phyloP scores from a whole-genome alignment of 257 asterid genomes.

The Fraxinus quadrangulata region DNA sequence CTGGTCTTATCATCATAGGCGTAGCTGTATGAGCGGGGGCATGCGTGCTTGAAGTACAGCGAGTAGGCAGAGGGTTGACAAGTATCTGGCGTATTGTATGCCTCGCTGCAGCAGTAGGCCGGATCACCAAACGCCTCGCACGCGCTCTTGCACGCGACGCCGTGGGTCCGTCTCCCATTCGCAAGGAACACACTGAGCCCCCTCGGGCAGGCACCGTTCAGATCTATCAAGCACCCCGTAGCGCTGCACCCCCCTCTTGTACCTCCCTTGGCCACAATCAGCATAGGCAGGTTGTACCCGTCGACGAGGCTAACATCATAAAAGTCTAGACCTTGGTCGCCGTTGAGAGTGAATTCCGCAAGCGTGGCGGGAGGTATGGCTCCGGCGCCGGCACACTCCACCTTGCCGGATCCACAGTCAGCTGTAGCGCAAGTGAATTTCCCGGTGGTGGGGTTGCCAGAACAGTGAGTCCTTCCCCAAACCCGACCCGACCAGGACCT shows the following conservation, averaged over 20 bases:
- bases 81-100: slow-evolving; percentile 81
- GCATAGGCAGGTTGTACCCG: slow-evolving; percentile 91
- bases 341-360: slow-evolving; percentile 89
- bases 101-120: slow-evolving; percentile 79
- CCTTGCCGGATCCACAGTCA: slow-evolving; percentile 86
- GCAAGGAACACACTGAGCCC: slow-evolving; percentile 66
- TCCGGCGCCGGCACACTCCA: slow-evolving; percentile 76
- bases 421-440: slow-evolving; percentile 74
- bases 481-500: slow-evolving; percentile 85
- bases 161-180: slow-evolving; percentile 39
- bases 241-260: slow-evolving; percentile 69
- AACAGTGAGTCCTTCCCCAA: slow-evolving; percentile 88
- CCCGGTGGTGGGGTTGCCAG: slow-evolving; percentile 48
- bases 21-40: slow-evolving; percentile 92
- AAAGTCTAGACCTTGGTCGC: slow-evolving; percentile 82
- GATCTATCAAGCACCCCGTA: slow-evolving; percentile 81
- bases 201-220: slow-evolving; percentile 90
- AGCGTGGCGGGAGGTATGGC: slow-evolving; percentile 96
- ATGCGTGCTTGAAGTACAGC: slow-evolving; percentile 77
- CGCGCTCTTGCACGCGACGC: slow-evolving; percentile 92
- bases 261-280: slow-evolving; percentile 77
- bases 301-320: slow-evolving; percentile 94
- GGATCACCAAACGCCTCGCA: slow-evolving; percentile 97
- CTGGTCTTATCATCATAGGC: slow-evolving; percentile 94
- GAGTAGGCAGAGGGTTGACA: slow-evolving; percentile 85